phyloP scores from a whole-genome alignment of 768 basidiomycete genomes.

The Trametes punicea region DNA sequence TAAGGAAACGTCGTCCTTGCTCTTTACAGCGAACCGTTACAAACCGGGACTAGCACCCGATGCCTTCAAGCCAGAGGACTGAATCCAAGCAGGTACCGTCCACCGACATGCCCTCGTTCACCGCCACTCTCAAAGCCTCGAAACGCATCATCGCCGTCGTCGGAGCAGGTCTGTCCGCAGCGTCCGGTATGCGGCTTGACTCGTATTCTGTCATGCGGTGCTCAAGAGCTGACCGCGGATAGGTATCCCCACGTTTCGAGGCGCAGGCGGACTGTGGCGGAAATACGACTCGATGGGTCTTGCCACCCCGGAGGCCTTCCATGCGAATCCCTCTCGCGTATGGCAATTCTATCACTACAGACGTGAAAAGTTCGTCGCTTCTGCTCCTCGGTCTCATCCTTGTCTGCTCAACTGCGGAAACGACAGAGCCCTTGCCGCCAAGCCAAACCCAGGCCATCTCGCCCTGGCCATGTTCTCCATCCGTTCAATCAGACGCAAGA shows the following conservation, averaged over 20 bases:
- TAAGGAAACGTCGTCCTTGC: no score
- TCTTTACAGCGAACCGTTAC: background rate
- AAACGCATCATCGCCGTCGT: constrained; percentile 42
- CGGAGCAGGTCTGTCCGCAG: constrained; percentile 64
- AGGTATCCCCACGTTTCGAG: constrained; percentile 49
- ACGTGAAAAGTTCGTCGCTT: constrained; percentile 40
- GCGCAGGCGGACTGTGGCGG: constrained; percentile 49
- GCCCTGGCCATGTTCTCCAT: constrained; percentile 47
- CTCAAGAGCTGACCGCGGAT: background rate
- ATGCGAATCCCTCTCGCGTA: constrained; percentile 43
- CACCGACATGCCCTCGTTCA: constrained; percentile 24
- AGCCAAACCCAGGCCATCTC: constrained; percentile 55
- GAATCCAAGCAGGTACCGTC: background rate
- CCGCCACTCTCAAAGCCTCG: constrained; percentile 18
- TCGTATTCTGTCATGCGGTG: background rate
- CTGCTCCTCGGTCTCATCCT: background rate
- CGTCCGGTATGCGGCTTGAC: constrained; percentile 45
- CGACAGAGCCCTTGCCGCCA: constrained; percentile 42
- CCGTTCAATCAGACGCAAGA: constrained; percentile 33
- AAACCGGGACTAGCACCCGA: background rate
- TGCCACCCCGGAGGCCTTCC: constrained; percentile 53
- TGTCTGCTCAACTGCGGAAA: background rate
- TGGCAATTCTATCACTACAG: constrained; percentile 70
- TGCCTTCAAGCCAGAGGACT: background rate
- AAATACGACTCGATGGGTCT: constrained; percentile 47